Evolutionary conservation across 108 stramenopile species (phyloP).

Genomic region (Mediolabrus comicus): DNA sequence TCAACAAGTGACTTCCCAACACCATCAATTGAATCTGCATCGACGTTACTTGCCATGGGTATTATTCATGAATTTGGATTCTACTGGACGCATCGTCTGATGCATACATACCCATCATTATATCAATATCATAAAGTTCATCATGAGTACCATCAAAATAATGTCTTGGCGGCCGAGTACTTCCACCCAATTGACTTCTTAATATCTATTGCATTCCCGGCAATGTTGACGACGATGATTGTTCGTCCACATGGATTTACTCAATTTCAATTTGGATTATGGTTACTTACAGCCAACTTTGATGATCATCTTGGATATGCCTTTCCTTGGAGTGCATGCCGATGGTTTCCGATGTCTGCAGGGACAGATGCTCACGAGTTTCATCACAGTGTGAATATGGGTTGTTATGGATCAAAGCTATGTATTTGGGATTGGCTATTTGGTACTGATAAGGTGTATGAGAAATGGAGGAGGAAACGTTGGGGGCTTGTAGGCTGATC

Average conservation of each 20-base stretch:
- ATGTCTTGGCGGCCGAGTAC: slow-evolving; percentile 25
- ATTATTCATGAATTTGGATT: slow-evolving; percentile 44
- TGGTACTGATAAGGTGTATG: slow-evolving; percentile 29
- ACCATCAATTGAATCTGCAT: slow-evolving; percentile 5
- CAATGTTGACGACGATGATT: slow-evolving; percentile 3
- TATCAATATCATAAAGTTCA: slow-evolving; percentile 47
- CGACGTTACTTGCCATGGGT: slow-evolving; percentile 3
- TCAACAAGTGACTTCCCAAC: slow-evolving; percentile 36
- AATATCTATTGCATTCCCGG: slow-evolving; percentile 25
- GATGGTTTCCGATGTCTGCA: slow-evolving; percentile 43
- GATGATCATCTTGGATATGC: slow-evolving; percentile 50
- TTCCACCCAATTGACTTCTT: slow-evolving; percentile 38
- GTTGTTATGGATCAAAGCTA: slow-evolving; percentile 35
- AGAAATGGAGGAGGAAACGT: slow-evolving; percentile 25
- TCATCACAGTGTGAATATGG: slow-evolving; percentile 45
- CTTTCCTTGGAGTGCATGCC: slow-evolving; percentile 42
- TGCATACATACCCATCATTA: slow-evolving; percentile 29
- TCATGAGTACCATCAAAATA: slow-evolving; percentile 48
- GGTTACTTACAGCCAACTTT: slow-evolving; percentile 38
- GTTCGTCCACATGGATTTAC: slow-evolving; percentile 32
- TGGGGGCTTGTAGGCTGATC: slow-evolving; percentile 1
- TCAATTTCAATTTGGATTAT: slow-evolving; percentile 39
- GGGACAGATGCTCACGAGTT: slow-evolving; percentile 50
- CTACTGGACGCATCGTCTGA: slow-evolving; percentile 34
- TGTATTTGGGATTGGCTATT: slow-evolving; percentile 27